Conservation (phyloP, 352 stramenopile genomes). For the Pythium brachiatum region DNA sequence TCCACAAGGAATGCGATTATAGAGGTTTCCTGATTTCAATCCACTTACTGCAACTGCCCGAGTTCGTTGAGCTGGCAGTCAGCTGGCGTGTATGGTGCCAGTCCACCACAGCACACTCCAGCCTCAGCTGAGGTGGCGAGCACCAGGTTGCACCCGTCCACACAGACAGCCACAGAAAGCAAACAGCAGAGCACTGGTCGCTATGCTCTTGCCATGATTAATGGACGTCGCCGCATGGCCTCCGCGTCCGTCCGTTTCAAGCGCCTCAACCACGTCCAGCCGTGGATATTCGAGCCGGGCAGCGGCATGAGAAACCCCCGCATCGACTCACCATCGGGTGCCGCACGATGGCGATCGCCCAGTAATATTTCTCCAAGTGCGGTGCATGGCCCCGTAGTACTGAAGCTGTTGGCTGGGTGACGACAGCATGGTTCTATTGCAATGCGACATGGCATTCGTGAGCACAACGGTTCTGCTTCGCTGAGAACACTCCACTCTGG, state of each 20-base stretch:
- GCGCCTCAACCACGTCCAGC: not conserved
- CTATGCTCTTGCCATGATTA: not conserved
- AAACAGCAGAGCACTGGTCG: not conserved
- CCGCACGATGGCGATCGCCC: not conserved
- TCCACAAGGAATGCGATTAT: not conserved
- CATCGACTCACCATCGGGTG: not conserved
- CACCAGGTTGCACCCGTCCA: not conserved
- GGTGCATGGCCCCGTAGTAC: no score
- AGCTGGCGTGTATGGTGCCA: not conserved
- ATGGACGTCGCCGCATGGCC: not conserved
- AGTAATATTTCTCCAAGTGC: no score
- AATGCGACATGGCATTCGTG: no score
- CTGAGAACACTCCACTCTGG: no score
- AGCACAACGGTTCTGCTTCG: no score
- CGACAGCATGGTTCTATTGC: no score
- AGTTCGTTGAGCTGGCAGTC: not conserved
- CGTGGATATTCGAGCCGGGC: not conserved
- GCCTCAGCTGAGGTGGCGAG: constrained; percentile 1
- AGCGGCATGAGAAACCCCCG: not conserved
- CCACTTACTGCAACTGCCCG: not conserved
- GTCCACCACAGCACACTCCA: not conserved
- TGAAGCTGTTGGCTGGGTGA: no score
- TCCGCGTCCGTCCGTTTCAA: not conserved
- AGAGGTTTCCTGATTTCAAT: not conserved
- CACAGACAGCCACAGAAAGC: no score